These are phyloP conservation scores for Suillus fuscotomentosus DNA, from an alignment of 768 basidiomycete species.

Conservation along the genomic window DNA sequence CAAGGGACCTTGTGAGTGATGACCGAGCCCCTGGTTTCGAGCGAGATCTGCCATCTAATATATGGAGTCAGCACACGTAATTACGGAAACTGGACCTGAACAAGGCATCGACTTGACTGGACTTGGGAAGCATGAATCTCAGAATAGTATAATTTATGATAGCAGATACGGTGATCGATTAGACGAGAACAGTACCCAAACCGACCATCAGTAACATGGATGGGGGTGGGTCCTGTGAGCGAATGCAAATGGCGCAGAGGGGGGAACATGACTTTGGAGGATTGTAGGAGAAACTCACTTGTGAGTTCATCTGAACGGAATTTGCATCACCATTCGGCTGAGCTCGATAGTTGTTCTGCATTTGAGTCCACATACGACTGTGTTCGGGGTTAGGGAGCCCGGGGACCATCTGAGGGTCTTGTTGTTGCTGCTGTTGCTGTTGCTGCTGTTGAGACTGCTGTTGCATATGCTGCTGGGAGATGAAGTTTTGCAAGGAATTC, in stretches of 20 bases:
- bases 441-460: slow-evolving; percentile 39
- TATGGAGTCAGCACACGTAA: slow-evolving; percentile 25
- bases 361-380: slow-evolving; percentile 52
- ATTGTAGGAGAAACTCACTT: slow-evolving; percentile 39
- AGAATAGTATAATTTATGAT: slow-evolving; percentile 14
- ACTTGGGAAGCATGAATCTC: slow-evolving; percentile 4
- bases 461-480: slow-evolving; percentile 42
- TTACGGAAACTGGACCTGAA: slow-evolving; percentile 8
- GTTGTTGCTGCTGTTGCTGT: slow-evolving; percentile 41
- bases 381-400: slow-evolving; percentile 51
- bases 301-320: slow-evolving; percentile 39
- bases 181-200: slow-evolving; percentile 3
- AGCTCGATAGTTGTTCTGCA: slow-evolving; percentile 41
- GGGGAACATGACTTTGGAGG: slow-evolving; percentile 3
- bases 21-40: slow-evolving; percentile 40
- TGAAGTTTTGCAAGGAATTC: slow-evolving; percentile 43
- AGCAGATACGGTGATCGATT: slow-evolving; percentile 6
- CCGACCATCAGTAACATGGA: slow-evolving; percentile 6
- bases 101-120: slow-evolving; percentile 9
- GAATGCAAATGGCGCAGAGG: slow-evolving; percentile 13
- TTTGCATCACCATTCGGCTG: slow-evolving; percentile 42
- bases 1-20: slow-evolving; percentile 34
- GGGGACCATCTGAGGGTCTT: slow-evolving; percentile 36
- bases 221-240: slow-evolving; percentile 17
- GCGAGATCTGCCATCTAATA: slow-evolving; percentile 46